Evolutionary conservation across 2,329 filamentous ascomycete genomes (phyloP).

Genomic region (Cladosporium sp.): DNA sequence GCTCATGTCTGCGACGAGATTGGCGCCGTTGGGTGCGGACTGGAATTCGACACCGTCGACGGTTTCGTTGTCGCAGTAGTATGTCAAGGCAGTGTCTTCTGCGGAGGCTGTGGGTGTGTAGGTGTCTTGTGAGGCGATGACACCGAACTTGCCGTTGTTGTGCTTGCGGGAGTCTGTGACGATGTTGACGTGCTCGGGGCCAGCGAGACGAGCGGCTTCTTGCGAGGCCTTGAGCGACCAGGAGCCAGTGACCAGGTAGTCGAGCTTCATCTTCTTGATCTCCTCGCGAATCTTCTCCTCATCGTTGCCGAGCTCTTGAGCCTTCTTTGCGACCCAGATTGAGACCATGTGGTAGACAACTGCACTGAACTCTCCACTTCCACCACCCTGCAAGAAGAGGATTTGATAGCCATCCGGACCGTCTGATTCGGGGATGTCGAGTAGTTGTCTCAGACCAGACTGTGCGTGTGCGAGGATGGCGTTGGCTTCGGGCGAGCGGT

Average conservation of each 20-base stretch:
- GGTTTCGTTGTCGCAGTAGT: constrained; percentile 92
- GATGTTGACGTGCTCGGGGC: constrained; percentile 74
- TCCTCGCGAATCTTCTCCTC: constrained; percentile 60
- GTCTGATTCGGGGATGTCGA: constrained; percentile 80
- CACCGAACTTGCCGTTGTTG: constrained; percentile 79
- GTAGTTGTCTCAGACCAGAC: constrained; percentile 64
- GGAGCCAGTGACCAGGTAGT: constrained; percentile 86
- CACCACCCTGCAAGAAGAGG: constrained; percentile 82
- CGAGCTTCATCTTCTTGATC: constrained; percentile 69
- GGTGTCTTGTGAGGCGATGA: constrained; percentile 69
- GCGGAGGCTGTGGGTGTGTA: constrained; percentile 68
- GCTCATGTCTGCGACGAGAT: constrained; percentile 89
- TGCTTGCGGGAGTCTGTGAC: constrained; percentile 60
- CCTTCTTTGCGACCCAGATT: constrained; percentile 71
- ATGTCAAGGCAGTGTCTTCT: constrained; percentile 65
- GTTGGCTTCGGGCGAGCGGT: constrained; percentile 74
- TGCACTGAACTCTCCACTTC: constrained; percentile 79
- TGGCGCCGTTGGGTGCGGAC: constrained; percentile 60
- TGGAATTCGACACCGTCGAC: constrained; percentile 92
- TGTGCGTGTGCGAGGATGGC: constrained; percentile 78
- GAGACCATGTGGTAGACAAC: constrained; percentile 79
- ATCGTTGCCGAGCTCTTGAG: constrained; percentile 53
- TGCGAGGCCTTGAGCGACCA: constrained; percentile 88
- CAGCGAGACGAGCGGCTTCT: constrained; percentile 74
- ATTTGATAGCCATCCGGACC: constrained; percentile 77